These are phyloP conservation scores for Solanum sejunctum DNA, from an alignment of 257 asterid species.

Conservation along the genomic window DNA sequence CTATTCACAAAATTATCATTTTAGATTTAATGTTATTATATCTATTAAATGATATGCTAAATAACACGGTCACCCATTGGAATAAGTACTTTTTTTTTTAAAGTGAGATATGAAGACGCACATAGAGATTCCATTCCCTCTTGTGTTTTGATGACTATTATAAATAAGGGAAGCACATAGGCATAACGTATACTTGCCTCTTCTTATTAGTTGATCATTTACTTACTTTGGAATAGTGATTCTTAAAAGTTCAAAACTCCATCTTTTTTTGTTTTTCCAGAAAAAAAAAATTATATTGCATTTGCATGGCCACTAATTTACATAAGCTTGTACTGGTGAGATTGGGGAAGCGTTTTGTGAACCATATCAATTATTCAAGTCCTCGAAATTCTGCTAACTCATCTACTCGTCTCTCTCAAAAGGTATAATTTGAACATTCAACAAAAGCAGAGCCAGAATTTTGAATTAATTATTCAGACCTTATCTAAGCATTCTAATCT, in stretches of 20 bases:
- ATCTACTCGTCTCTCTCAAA: neutral
- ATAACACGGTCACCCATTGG: neutral
- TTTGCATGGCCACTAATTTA: conserved; percentile 10
- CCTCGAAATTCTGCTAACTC: neutral
- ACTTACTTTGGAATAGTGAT: neutral
- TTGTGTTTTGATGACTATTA: neutral
- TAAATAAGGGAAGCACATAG: neutral
- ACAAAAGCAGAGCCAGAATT: neutral
- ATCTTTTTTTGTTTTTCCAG: too few relatives aligned
- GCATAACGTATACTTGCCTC: neutral
- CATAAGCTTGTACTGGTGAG: neutral
- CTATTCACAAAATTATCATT: neutral
- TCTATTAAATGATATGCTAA: neutral
- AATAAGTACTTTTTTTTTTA: too few relatives aligned
- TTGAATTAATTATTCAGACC: neutral
- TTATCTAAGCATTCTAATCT: neutral
- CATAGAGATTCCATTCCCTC: neutral
- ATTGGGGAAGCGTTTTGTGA: conserved; percentile 2
- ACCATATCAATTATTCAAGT: neutral
- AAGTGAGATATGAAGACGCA: neutral
- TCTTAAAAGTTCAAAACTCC: too few relatives aligned
- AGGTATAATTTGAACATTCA: neutral
- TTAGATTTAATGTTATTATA: neutral
- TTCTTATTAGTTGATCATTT: neutral
- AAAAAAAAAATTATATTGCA: neutral